phyloP scores from a whole-genome alignment of 179 eudicot species.

The Heliamphora pulchella region DNA sequence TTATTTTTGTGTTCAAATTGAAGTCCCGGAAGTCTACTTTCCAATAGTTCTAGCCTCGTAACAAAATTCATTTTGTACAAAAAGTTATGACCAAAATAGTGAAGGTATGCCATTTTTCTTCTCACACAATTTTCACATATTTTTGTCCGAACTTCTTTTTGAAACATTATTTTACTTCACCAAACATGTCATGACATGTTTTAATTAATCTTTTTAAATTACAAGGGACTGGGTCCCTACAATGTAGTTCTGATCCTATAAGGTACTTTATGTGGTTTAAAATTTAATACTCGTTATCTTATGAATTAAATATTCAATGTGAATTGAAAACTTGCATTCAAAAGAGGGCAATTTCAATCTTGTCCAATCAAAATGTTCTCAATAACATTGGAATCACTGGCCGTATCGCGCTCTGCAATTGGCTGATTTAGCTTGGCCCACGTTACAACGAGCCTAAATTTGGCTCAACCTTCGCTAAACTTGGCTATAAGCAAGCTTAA shows the following conservation, averaged over 20 bases:
- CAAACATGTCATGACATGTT: no score
- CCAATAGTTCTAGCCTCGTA: no score
- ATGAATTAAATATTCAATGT: neutral
- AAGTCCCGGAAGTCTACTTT: no score
- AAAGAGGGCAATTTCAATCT: neutral
- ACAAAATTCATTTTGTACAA: no score
- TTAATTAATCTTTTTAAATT: no score
- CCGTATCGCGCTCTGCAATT: neutral
- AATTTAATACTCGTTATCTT: neutral
- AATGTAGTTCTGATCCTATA: neutral
- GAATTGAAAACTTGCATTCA: neutral
- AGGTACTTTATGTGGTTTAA: no score
- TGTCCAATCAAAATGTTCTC: neutral
- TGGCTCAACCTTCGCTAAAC: neutral
- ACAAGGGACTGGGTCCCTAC: neutral
- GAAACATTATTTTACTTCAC: no score
- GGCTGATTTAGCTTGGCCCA: neutral
- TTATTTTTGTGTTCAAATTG: no score
- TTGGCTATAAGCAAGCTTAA: neutral
- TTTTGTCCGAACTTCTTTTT: no score
- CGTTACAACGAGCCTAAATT: neutral
- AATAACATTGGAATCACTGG: neutral
- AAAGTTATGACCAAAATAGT: no score
- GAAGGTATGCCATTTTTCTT: no score
- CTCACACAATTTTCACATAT: no score